Evolutionary conservation across 2,329 filamentous ascomycete genomes (phyloP), one percentile per base, ranked within the genome.

Genomic region (Trichoderma sp.): DNA sequence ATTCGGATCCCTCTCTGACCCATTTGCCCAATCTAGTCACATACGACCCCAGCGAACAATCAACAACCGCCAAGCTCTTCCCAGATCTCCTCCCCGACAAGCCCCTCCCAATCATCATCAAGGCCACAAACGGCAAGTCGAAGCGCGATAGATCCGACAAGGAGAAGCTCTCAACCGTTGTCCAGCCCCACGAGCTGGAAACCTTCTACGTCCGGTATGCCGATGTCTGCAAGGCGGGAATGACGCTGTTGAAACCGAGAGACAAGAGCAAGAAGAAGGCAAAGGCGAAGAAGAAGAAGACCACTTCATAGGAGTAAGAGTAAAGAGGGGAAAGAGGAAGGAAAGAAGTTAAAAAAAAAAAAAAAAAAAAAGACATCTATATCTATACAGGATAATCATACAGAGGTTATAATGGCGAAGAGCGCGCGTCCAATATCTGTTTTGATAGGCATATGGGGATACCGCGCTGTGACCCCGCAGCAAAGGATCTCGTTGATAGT

Each of bases 231-330:
- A 97, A 97, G 83, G 83, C 86, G 0, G 93, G 94, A 6, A 97
- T 98, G 94, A 85, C 87, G 59, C 90, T 90, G 8, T 78, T 99
- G 81, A 98, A 97, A 87, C 97, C 97, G 77, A 87, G 96, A 74
- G 95, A 98, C 81, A 87, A 94, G 76, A 97, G 91, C 80, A 95
- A 93, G 85, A 89, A 90, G 83, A 92, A 91, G 78, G 89, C 91
- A 74, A 91, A 91, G 78, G 93, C 91, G 72, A 92, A 90, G 82
- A 88, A 85, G 82, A 91, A 89, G 83, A 90, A 87, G 80, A 80
- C 79, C 0, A 75, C 76, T 26, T 56, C 63, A 34, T 66, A 32
- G 37, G 10, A 72, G 75, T 46, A 74, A 34, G 32, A 4, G 11
- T 14, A 14, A 34, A 5, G 11, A 34, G 32, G 5, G 11, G 21